phyloP scores from a whole-genome alignment of 495 filamentous ascomycete species.

The Penicillium diatomitis region DNA sequence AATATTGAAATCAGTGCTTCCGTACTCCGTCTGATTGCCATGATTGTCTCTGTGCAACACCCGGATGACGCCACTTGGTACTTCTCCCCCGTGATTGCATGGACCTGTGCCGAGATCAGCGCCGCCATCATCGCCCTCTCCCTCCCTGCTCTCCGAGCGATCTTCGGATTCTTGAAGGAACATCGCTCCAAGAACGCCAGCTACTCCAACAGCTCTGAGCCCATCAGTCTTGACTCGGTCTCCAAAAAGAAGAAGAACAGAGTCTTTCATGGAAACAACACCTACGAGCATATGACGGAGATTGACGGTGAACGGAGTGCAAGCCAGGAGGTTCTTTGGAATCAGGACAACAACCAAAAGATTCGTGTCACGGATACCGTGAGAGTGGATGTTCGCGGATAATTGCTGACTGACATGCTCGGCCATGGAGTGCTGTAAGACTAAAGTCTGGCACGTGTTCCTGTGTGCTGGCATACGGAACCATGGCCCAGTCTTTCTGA shows the following conservation, averaged over 20 bases:
- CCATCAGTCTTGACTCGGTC: neutral
- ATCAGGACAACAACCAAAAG: neutral
- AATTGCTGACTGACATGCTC: neutral
- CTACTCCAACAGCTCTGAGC: neutral
- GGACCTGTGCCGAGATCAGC: constrained; percentile 9
- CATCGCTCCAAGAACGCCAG: neutral
- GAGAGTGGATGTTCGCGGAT: neutral
- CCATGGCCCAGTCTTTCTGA: too few relatives aligned
- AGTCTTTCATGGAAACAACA: neutral
- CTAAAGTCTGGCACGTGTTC: too few relatives aligned
- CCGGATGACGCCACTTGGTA: constrained; percentile 13
- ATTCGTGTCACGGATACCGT: neutral
- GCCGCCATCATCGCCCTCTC: constrained; percentile 14
- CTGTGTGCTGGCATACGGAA: too few relatives aligned
- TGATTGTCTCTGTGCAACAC: constrained; percentile 8
- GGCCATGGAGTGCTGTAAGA: too few relatives aligned
- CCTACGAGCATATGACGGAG: neutral
- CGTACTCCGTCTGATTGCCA: constrained; percentile 6
- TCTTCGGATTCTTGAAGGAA: constrained; percentile 5
- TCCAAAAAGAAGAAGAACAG: neutral
- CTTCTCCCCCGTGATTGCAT: constrained; percentile 13
- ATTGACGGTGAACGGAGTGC: neutral
- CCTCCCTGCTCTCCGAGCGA: constrained; percentile 8
- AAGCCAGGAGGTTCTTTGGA: neutral
- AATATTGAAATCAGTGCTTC: neutral